Conservation (phyloP, 257 asterid species). For the Ophiorrhiza pumila region DNA sequence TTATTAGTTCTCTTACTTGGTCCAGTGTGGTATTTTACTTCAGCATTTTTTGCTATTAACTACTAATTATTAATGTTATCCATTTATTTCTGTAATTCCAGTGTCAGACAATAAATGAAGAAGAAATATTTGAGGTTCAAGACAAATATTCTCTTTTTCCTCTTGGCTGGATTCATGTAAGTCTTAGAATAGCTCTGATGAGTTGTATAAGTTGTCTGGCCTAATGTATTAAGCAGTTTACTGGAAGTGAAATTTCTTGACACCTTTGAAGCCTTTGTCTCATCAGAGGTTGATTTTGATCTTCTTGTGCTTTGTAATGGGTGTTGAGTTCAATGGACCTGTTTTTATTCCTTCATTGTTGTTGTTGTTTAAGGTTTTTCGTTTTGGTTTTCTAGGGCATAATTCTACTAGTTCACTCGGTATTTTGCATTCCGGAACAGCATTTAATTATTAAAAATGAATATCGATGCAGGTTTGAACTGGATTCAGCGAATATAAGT, state of each 20-base stretch:
- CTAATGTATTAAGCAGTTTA: conserved; percentile 7
- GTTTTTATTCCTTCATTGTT: neutral
- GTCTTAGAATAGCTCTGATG: conserved; percentile 33
- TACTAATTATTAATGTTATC: conserved; percentile 9
- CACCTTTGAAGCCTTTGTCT: neutral
- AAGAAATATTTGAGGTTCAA: conserved; percentile 82
- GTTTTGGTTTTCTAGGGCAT: neutral
- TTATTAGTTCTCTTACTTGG: neutral
- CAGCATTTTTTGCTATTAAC: neutral
- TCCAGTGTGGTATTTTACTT: neutral
- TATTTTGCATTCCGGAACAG: neutral
- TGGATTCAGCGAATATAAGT: neutral
- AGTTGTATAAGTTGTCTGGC: conserved; percentile 3
- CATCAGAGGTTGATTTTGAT: conserved; percentile 8
- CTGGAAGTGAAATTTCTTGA: neutral
- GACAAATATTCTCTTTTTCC: conserved; percentile 76
- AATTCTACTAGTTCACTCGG: too few species aligned
- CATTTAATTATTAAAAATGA: neutral
- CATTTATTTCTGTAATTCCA: conserved; percentile 32
- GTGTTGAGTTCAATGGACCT: neutral
- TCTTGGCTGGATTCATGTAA: conserved; percentile 99
- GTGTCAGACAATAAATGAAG: conserved; percentile 96
- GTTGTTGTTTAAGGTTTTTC: neutral
- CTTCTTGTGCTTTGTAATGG: neutral
- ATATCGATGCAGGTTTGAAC: neutral